A percentile compares a stretch with the other conserved stretches of the same genome.
Evolutionary conservation across 2,329 filamentous ascomycete species (phyloP).

Genomic region (Zymoseptoria crescenta): DNA sequence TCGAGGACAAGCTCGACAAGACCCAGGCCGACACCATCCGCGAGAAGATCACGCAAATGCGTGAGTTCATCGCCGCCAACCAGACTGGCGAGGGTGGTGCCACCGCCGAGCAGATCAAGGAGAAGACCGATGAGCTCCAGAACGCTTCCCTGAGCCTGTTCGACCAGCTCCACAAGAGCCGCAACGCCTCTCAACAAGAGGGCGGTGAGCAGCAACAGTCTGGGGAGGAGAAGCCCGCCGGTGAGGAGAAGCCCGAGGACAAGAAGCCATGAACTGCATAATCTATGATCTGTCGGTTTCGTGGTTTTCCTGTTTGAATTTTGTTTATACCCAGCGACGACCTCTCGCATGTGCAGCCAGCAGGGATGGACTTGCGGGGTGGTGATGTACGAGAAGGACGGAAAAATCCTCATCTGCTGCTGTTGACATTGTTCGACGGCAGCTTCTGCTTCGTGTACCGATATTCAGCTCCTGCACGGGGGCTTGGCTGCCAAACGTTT

Average conservation of each 20-base stretch:
- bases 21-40: constrained; percentile 83
- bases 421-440: background rate
- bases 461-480: background rate
- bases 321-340: constrained; percentile 17
- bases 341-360: constrained; percentile 1
- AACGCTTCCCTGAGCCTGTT: constrained; percentile 92
- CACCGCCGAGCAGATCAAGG: constrained; percentile 89
- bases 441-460: background rate
- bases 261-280: background rate
- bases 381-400: background rate
- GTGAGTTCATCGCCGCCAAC: constrained; percentile 78
- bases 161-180: constrained; percentile 99
- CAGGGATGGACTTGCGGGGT: background rate
- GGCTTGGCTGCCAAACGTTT: background rate
- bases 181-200: constrained; percentile 45
- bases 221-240: constrained; percentile 35
- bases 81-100: constrained; percentile 82
- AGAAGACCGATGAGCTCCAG: constrained; percentile 97
- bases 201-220: constrained; percentile 31
- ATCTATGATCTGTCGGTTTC: constrained; percentile 19
- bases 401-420: background rate
- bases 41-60: constrained; percentile 90
- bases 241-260: constrained; percentile 61
- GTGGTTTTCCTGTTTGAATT: constrained; percentile 9
- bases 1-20: constrained; percentile 94